Conservation (phyloP, 108 stramenopile genomes). For the Nannochloropsis granulata region DNA sequence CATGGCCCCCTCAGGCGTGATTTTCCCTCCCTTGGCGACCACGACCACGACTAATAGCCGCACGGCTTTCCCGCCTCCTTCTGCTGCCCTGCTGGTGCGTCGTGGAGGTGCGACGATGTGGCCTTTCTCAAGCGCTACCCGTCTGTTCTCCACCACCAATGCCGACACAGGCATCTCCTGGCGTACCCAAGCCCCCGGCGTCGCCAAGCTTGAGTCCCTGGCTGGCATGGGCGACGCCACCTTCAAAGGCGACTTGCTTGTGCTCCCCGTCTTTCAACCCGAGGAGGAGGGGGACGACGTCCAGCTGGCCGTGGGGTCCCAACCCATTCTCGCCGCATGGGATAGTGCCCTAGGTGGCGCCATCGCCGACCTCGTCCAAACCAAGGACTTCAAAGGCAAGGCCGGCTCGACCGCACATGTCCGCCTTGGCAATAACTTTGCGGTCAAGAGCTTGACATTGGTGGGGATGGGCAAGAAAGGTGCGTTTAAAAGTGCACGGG, state of each 20-base stretch:
- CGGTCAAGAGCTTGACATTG: constrained; percentile 9
- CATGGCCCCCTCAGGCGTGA: neutral
- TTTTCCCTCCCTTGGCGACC: neutral
- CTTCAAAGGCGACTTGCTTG: constrained; percentile 3
- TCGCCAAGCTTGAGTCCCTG: neutral
- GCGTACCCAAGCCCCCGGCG: neutral
- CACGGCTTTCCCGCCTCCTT: neutral
- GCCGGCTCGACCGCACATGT: neutral
- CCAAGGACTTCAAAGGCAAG: constrained; percentile 3
- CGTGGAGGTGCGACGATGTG: neutral
- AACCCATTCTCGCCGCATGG: neutral
- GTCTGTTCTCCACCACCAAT: neutral
- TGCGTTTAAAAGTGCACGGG: neutral
- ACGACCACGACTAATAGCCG: neutral
- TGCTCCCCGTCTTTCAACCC: constrained; percentile 8
- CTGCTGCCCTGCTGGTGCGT: neutral
- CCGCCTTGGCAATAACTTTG: neutral
- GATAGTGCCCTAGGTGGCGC: constrained; percentile 3
- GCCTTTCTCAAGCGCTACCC: neutral
- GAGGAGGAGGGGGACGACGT: constrained; percentile 10
- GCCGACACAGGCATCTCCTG: neutral
- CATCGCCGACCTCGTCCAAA: neutral
- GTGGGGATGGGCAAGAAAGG: constrained; percentile 16
- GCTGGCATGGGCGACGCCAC: neutral
- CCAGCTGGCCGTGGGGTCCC: neutral